Evolutionary conservation across 2,329 filamentous ascomycete genomes (phyloP).

Genomic region (Harringtonia lauricola): DNA sequence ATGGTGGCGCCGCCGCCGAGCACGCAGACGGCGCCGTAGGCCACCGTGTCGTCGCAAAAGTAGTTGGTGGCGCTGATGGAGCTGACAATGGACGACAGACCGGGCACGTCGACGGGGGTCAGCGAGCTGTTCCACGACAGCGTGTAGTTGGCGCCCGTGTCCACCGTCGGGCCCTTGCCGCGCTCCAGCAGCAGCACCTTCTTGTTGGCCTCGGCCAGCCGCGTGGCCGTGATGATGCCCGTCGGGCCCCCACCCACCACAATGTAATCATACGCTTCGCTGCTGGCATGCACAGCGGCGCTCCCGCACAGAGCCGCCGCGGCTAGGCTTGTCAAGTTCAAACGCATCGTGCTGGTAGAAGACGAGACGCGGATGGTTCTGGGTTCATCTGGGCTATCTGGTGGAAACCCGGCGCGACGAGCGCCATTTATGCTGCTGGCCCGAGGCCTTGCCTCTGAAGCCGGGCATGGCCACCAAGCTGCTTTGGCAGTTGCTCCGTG

Average conservation of each 20-base stretch:
- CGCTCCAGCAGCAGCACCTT: conserved; percentile 54
- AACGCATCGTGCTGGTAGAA: no score
- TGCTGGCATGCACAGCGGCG: no score
- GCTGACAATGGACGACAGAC: conserved; percentile 36
- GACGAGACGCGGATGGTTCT: no score
- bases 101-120: conserved; percentile 61
- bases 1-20: conserved; percentile 57
- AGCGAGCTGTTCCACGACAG: conserved; percentile 51
- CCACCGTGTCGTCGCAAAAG: conserved; percentile 41
- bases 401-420: no score
- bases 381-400: no score
- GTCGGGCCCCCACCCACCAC: conserved; percentile 52
- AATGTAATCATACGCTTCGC: conserved; percentile 56
- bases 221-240: conserved; percentile 49
- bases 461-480: no score
- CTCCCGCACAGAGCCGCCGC: no score
- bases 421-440: no score
- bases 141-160: neutral
- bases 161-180: conserved; percentile 35
- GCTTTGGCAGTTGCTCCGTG: no score
- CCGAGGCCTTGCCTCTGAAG: no score
- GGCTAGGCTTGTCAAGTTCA: no score
- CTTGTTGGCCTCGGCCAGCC: conserved; percentile 52
- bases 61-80: conserved; percentile 46
- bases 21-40: conserved; percentile 57